Evolutionary conservation across 148 eudicot genomes (phyloP).

Genomic region (Rhododendron vialii): DNA sequence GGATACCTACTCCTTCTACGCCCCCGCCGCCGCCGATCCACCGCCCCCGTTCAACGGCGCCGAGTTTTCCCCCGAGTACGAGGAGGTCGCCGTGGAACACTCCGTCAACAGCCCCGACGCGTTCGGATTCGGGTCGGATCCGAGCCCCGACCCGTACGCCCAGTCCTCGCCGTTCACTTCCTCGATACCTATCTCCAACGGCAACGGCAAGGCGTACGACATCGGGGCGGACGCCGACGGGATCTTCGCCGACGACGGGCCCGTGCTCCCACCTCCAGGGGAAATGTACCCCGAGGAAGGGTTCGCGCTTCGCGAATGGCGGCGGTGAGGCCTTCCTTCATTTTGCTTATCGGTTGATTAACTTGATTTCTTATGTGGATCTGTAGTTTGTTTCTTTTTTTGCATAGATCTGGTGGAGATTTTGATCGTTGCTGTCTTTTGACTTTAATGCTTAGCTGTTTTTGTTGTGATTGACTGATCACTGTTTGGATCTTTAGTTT

Average conservation of each 20-base stretch:
- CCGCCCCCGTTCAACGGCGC: conserved; percentile 21
- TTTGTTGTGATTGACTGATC: background rate
- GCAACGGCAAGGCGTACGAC: conserved; percentile 56
- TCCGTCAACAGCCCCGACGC: conserved; percentile 31
- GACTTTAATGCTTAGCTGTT: background rate
- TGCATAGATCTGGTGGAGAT: conserved; percentile 3
- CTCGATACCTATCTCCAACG: conserved; percentile 49
- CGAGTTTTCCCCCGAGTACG: conserved; percentile 28
- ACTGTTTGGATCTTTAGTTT: background rate
- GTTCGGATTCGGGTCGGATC: conserved; percentile 42
- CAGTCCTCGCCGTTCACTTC: conserved; percentile 41
- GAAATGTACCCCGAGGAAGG: conserved; percentile 78
- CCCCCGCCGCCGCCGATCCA: conserved; percentile 30
- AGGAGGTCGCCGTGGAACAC: conserved; percentile 50
- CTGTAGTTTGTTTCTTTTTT: background rate
- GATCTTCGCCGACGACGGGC: conserved; percentile 74
- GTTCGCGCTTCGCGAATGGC: conserved; percentile 88
- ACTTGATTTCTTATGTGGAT: background rate
- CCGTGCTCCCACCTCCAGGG: conserved; percentile 74
- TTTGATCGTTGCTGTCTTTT: background rate
- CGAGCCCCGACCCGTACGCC: conserved; percentile 24
- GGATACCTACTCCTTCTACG: conserved; percentile 12
- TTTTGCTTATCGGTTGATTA: background rate
- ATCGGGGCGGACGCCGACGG: conserved; percentile 60
- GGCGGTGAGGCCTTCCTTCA: conserved; percentile 44